Conservation (phyloP, 2,329 filamentous ascomycete species). For the Penicillium italicum region DNA sequence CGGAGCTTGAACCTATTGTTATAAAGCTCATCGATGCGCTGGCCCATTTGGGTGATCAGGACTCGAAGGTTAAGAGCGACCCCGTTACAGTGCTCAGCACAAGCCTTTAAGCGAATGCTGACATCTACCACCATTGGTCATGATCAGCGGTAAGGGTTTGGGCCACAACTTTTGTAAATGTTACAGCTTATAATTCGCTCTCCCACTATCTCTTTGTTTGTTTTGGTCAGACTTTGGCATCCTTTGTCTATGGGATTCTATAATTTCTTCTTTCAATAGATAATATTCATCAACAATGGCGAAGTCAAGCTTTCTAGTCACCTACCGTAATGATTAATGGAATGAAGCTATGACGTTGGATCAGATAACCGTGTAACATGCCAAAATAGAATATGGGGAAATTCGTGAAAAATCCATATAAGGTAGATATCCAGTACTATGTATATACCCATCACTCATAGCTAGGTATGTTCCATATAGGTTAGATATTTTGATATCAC, state of each 20-base stretch:
- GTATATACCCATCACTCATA: not conserved
- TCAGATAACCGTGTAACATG: constrained; percentile 2
- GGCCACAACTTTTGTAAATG: not conserved
- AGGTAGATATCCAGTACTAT: not conserved
- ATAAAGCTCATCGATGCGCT: constrained; percentile 21
- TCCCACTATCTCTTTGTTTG: not conserved
- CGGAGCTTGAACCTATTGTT: constrained; percentile 23
- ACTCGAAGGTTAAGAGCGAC: constrained; percentile 20
- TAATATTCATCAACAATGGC: not conserved
- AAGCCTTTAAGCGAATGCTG: not conserved
- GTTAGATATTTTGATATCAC: not conserved
- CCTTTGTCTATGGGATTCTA: not conserved
- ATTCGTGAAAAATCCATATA: not conserved
- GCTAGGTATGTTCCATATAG: not conserved
- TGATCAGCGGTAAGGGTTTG: not conserved
- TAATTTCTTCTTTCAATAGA: not conserved
- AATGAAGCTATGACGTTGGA: constrained; percentile 1
- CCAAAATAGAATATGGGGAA: not conserved
- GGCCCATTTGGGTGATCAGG: constrained; percentile 12
- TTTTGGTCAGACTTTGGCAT: not conserved
- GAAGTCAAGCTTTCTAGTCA: not conserved
- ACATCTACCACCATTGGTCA: not conserved
- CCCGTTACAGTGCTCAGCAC: constrained; percentile 8
- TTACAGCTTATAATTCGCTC: not conserved
- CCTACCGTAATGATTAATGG: not conserved